Percentiles rank a stretch among this genome's conserved stretches.
phyloP scores from a whole-genome alignment of 2,329 filamentous ascomycete genomes.

The Penicillium sp. region DNA sequence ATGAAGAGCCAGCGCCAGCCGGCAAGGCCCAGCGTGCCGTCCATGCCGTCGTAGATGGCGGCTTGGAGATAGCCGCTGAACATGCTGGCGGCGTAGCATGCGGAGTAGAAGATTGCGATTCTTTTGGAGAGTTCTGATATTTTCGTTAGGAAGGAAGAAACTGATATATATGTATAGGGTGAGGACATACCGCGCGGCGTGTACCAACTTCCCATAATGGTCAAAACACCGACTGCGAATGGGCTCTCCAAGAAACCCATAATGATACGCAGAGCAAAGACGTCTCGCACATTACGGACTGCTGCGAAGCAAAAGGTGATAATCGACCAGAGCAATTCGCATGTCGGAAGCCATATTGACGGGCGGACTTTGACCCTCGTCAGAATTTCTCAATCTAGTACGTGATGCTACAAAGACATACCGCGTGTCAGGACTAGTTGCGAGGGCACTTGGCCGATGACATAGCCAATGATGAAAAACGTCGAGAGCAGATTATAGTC shows the following conservation, averaged over 20 bases:
- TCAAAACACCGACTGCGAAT: conserved; percentile 20
- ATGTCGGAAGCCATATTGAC: conserved; percentile 18
- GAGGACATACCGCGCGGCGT: conserved; percentile 10
- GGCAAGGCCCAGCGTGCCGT: conserved; percentile 18
- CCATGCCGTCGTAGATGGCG: conserved; percentile 18
- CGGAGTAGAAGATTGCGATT: conserved; percentile 21
- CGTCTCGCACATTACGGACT: conserved; percentile 21
- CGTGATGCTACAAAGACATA: not conserved
- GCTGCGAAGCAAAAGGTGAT: conserved; percentile 21
- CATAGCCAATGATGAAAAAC: conserved; percentile 14
- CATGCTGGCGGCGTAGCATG: conserved; percentile 21
- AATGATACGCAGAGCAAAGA: conserved; percentile 21
- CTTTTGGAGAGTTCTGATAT: conserved; percentile 21
- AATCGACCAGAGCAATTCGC: conserved; percentile 22
- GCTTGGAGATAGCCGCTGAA: conserved; percentile 22
- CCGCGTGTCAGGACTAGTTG: conserved; percentile 11
- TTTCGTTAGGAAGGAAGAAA: not conserved
- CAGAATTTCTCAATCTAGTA: not conserved
- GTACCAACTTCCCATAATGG: conserved; percentile 19
- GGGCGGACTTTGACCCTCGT: conserved; percentile 14
- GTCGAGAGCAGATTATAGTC: conserved; percentile 14
- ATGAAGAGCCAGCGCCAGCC: conserved; percentile 30
- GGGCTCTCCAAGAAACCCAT: conserved; percentile 20
- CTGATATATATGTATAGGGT: not conserved
- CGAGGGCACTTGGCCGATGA: conserved; percentile 13